A percentile compares a stretch with the other conserved stretches of the same genome.
phyloP scores from a whole-genome alignment of 1,284 basidiomycete genomes.

The Sporisorium graminicola region DNA sequence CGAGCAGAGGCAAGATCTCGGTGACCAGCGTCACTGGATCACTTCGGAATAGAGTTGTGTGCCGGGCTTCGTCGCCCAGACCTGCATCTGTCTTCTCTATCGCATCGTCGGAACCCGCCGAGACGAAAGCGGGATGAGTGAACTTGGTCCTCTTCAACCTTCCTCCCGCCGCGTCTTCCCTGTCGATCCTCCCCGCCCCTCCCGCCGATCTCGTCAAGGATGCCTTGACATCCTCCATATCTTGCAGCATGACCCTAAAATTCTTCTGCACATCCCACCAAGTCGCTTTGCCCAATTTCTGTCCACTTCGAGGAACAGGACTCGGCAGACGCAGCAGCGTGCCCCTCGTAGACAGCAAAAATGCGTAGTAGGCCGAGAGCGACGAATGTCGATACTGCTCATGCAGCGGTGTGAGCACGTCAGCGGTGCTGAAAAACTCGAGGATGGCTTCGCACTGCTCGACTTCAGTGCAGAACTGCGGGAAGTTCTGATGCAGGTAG shows the following conservation, averaged over 20 bases:
- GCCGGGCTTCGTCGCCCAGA: constrained; percentile 10
- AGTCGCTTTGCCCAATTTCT: constrained; percentile 77
- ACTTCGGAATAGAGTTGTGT: constrained; percentile 14
- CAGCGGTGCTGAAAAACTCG: constrained; percentile 85
- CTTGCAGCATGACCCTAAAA: constrained; percentile 66
- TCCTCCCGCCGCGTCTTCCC: background rate
- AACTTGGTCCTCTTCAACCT: constrained; percentile 28
- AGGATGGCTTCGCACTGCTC: constrained; percentile 80
- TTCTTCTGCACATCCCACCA: constrained; percentile 71
- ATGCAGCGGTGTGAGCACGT: constrained; percentile 74
- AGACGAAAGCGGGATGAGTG: background rate
- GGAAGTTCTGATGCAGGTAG: constrained; percentile 94
- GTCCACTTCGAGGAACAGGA: constrained; percentile 79
- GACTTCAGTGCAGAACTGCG: constrained; percentile 82
- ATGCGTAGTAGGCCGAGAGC: constrained; percentile 83
- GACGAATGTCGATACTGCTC: constrained; percentile 75
- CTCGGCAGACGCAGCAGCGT: constrained; percentile 85
- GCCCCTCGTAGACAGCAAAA: constrained; percentile 82
- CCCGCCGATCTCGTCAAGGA: background rate
- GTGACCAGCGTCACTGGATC: constrained; percentile 27
- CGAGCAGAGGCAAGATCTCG: constrained; percentile 43
- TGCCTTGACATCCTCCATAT: constrained; percentile 65
- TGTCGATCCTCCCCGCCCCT: background rate
- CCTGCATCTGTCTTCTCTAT: constrained; percentile 28
- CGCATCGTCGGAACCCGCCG: background rate